These are phyloP conservation scores for Pichia heedii DNA, from an alignment of 805 yeast genomes.

Conservation along the genomic window DNA sequence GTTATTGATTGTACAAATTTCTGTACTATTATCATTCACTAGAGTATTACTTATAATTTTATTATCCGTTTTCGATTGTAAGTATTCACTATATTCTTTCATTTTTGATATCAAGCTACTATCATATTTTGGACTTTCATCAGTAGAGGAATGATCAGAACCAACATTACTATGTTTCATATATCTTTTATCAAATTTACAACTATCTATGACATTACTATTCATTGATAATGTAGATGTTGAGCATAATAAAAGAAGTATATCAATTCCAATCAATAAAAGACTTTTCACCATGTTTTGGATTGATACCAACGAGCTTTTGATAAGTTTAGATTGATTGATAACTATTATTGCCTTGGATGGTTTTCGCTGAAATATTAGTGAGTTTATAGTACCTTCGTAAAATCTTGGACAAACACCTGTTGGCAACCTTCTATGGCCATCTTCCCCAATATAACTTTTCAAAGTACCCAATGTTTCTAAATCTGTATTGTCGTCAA, in stretches of 20 bases:
- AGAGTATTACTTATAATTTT: too few species aligned
- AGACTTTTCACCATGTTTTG: conserved; percentile 25
- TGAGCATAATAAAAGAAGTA: conserved; percentile 19
- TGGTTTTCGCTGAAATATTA: conserved; percentile 21
- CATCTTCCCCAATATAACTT: conserved; percentile 5
- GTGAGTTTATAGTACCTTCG: conserved; percentile 21
- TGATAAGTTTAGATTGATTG: conserved; percentile 19
- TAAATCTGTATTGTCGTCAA: neutral
- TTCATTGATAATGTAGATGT: conserved; percentile 9
- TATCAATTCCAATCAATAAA: conserved; percentile 22
- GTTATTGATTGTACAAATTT: neutral
- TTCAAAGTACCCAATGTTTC: neutral
- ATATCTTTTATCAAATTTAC: conserved; percentile 8
- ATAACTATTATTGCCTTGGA: conserved; percentile 20
- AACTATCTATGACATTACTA: conserved; percentile 10
- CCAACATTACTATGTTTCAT: conserved; percentile 7
- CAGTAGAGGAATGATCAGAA: too few species aligned
- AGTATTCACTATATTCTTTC: neutral
- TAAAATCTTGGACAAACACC: conserved; percentile 25
- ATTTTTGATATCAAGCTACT: too few species aligned
- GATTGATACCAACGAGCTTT: conserved; percentile 17
- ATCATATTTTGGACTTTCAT: too few species aligned
- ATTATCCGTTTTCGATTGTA: too few species aligned
- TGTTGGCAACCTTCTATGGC: conserved; percentile 10
- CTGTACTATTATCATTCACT: neutral